Evolutionary conservation across 139 green algal species (phyloP), one percentile per base, ranked within the genome.

Genomic region (Microglena sp.): DNA sequence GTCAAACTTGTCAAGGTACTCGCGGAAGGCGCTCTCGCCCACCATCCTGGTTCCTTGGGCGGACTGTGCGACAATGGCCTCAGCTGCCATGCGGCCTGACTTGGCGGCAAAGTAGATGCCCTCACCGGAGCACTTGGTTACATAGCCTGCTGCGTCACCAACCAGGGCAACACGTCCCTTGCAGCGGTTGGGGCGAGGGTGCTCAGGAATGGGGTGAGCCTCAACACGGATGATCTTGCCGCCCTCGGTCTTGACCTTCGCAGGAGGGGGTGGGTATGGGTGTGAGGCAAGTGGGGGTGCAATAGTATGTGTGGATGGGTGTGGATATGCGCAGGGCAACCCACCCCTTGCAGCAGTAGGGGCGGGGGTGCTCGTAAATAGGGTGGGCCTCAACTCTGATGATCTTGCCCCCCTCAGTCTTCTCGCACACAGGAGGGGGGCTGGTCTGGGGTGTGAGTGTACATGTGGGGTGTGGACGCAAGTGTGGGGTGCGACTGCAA

Each of bases 91-190:
- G 75, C 93, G 89, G 54, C 93, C 93, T 3, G 75, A 90, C 86
- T 99, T 99, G 76, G 93, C 93, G 2, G 93, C 93, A 73, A 99
- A 99, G 86, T 99, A 99, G 78, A 99, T 99, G 78, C 93, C 93
- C 85, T 97, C 92, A 21, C 92, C 90, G 68, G 82, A 87, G 86
- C 84, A 91, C 71, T 97, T 97, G 69, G 91, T 97, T 30, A 97
- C 91, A 67, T 97, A 97, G 33, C 91, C 89, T 33, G 93, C 93
- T 35, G 93, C 93, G 60, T 99, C 93, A 26, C 93, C 93, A 0
- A 99, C 89, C 29, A 99, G 86, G 1, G 84, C 82, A 0, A 96
- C 81, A 27, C 93, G 82, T 71, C 86, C 89, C 70, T 89, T 73
- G 55, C 82, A 72, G 67, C 92, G 83, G 27, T 74, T 43, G 5